Evolutionary conservation across 2,329 filamentous ascomycete species (phyloP).

Genomic region (Aureobasidium sp.): DNA sequence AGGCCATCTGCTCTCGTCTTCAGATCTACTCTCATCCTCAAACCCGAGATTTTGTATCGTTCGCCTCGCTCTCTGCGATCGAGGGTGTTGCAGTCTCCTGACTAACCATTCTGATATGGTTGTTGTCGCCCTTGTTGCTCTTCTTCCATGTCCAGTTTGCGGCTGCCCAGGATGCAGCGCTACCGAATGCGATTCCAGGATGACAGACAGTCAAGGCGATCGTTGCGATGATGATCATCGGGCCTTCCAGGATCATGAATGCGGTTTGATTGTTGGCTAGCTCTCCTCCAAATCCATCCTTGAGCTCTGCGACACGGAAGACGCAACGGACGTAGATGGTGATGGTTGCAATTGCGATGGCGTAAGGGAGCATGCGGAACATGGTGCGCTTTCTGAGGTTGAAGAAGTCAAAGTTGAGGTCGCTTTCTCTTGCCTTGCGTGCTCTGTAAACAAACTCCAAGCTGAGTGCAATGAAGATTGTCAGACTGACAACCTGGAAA

Average conservation of each 20-base stretch:
- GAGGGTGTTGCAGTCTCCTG: not conserved
- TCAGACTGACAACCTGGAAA: conserved; percentile 44
- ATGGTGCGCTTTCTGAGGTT: conserved; percentile 5
- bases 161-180: not conserved
- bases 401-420: conserved; percentile 1
- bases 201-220: conserved; percentile 36
- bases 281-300: conserved; percentile 36
- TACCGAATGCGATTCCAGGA: conserved; percentile 27
- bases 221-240: conserved; percentile 40
- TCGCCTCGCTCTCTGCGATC: not conserved
- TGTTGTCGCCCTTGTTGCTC: not conserved
- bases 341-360: conserved; percentile 32
- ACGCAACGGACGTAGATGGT: conserved; percentile 39
- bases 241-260: conserved; percentile 41
- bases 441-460: conserved; percentile 21
- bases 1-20: too few species aligned
- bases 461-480: conserved; percentile 34
- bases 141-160: conserved; percentile 14
- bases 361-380: conserved; percentile 13
- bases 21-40: not conserved
- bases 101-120: not conserved
- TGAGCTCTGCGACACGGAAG: conserved; percentile 42
- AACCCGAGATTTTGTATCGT: not conserved
- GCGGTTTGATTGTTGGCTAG: conserved; percentile 37
- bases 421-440: not conserved